Evolutionary conservation across 345 rosid species (phyloP), one percentile per base, ranked within the genome.

Genomic region (Brassica juncea): DNA sequence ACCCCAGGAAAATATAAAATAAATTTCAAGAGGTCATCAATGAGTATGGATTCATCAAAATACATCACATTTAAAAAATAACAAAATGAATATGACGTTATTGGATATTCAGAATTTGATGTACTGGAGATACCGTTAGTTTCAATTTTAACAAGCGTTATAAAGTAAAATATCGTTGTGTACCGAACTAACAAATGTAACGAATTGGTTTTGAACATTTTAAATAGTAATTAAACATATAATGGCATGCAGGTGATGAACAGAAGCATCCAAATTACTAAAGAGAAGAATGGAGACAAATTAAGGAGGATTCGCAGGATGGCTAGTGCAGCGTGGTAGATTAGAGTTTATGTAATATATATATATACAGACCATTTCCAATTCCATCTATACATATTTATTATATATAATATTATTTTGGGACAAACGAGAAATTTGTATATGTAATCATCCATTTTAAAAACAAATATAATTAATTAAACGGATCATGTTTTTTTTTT

Each of bases 311-410:
- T 87, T 37, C 84, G 90, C 79, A 88, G 92, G 89, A 85, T 87
- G 71, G 66, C 31, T 21, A 91, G 97, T 80, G 69, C 84, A 23
- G 82, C 71, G 11, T 91, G 94, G 91, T 90, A 87, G 87, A 82
- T 59, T 70, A 66, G 70, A 66, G 54, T 37, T 10, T 66, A 31
- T 66, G 70, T 37, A 27, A 47, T 47, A 76, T 77, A 61, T 69
- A 9, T 28, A 8, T 23, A 31, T 25, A 65, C 66, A 32, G 60
- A 44, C 31, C 61, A 28, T 16, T 63, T 42, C 25, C 7, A 60
- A 68, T 74, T 49, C 23, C 10, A 63, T 77, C 27, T 62, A 77
- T 77, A 70, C 1, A 64, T 71, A 61, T 70, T 27, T 14, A 59
- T 44, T 44, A 44, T 14, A 31, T 69, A n/a, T 21, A 32, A 39